Evolutionary conservation across 2,329 filamentous ascomycete genomes (phyloP), one percentile per base, ranked within the genome.

Genomic region (Penicillium sp.): DNA sequence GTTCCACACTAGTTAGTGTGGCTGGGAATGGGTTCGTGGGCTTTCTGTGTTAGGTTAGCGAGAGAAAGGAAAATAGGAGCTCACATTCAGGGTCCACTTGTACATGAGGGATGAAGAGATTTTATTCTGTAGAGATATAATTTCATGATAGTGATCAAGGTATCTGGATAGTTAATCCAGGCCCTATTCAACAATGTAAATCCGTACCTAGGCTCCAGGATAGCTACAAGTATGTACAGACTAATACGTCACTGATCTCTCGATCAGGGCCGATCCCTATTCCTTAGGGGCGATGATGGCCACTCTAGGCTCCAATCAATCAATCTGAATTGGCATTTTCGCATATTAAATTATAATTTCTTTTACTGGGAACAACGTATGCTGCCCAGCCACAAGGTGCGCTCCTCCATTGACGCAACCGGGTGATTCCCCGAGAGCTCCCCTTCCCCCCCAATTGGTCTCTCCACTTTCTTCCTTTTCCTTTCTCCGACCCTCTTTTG

Each of bases 371-470:
- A n/a, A 31, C 29, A 49, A n/a, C 15, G 29, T 49, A 22, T 25
- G 23, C 25, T 49, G 59, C 18, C 61, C 57, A 66, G 60, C 65
- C 60, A 62, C 64, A 50, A 40, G 44, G 57, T 53, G 51, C 25
- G 22, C 43, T 31, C 43, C 25, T 35, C 26, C 43, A 55, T 67
- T 65, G 64, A 67, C 65, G 62, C 66, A 68, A 67, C 60, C 65
- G 63, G 61, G 53, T 51, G 20, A 27, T 31, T 45, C 33, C 35
- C 45, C 35, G 15, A 35, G 12, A 40, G 51, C 26, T 37, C 37
- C 31, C 33, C n/a, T 45, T 47, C 53, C 51, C 37, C 51, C 43
- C 31, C 51, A 49, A 54, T 57, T 35, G 50, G 37, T 55, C 49
- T 45, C 50, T 54, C 54, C 56, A 54, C 54, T 45, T 53, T 48